Evolutionary conservation across 495 filamentous ascomycete species (phyloP).

Genomic region (Staphylotrichum tortipilum): DNA sequence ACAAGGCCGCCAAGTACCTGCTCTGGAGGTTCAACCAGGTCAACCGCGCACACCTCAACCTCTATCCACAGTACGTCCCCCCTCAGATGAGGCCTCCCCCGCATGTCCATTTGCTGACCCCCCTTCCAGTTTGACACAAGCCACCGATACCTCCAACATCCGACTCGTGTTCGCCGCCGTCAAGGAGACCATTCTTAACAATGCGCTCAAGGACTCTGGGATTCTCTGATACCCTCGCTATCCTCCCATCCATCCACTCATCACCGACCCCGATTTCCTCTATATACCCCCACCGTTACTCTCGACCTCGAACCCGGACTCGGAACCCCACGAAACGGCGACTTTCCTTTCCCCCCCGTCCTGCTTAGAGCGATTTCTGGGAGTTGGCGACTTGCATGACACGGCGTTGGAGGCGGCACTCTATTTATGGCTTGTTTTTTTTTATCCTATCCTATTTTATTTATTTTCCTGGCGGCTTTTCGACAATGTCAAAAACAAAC

Average conservation of each 20-base stretch:
- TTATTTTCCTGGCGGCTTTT: too few species aligned
- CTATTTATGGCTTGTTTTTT: too few species aligned
- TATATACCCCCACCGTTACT: background rate
- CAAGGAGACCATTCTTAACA: conserved; percentile 97
- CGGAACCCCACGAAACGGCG: background rate
- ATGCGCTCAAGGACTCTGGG: conserved; percentile 94
- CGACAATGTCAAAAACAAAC: too few species aligned
- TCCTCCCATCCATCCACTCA: background rate
- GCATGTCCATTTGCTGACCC: conserved; percentile 25
- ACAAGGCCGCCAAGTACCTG: conserved; percentile 93
- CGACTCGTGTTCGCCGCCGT: conserved; percentile 95
- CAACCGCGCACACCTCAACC: conserved; percentile 88
- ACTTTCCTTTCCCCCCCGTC: conserved; percentile 1
- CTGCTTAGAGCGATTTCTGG: conserved; percentile 6
- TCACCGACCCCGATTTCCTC: conserved; percentile 58
- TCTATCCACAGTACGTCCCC: conserved; percentile 86
- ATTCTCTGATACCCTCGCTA: conserved; percentile 58
- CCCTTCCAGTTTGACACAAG: conserved; percentile 76
- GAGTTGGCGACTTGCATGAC: conserved; percentile 18
- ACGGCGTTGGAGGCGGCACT: conserved; percentile 20
- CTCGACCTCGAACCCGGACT: background rate
- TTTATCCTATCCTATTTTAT: too few species aligned
- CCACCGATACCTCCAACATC: conserved; percentile 97
- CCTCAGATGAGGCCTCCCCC: accelerated
- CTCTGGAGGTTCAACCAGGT: conserved; percentile 99